Percentiles rank a stretch among this genome's conserved stretches.
These are phyloP conservation scores for Flaveria sonorensis DNA, from an alignment of 129 eudicot species.

Conservation along the genomic window DNA sequence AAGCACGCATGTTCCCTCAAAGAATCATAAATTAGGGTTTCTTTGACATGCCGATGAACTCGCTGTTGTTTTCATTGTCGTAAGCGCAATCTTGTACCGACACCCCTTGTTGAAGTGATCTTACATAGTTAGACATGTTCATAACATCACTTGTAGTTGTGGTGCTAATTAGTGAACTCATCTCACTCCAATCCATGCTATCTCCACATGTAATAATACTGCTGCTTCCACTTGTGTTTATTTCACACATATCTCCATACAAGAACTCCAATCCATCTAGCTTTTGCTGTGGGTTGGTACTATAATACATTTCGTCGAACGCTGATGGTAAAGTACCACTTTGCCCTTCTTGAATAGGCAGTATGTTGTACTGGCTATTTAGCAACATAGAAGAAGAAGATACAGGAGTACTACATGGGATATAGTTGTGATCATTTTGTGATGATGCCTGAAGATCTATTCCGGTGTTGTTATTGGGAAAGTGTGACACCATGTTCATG, in stretches of 20 bases:
- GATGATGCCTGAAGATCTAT: conserved; percentile 31
- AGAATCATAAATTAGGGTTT: conserved; percentile 35
- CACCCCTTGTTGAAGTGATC: conserved; percentile 34
- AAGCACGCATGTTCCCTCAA: conserved; percentile 15
- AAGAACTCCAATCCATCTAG: conserved; percentile 66
- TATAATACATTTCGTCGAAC: conserved; percentile 45
- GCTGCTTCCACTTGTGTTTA: conserved; percentile 37
- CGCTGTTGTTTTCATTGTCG: conserved; percentile 28
- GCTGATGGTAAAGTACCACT: conserved; percentile 34
- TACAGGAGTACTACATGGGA: conserved; percentile 16
- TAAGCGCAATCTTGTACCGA: conserved; percentile 30
- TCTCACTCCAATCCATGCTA: conserved; percentile 64
- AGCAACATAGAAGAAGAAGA: conserved; percentile 35
- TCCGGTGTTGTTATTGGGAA: conserved; percentile 9
- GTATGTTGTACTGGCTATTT: conserved; percentile 29
- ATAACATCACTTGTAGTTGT: conserved; percentile 17
- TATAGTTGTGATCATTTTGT: conserved; percentile 9
- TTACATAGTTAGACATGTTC: conserved; percentile 26
- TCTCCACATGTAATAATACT: conserved; percentile 39
- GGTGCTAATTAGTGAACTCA: conserved; percentile 52
- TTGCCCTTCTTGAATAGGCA: conserved; percentile 34
- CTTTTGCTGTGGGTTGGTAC: conserved; percentile 43
- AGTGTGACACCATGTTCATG: conserved; percentile 21
- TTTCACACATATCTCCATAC: conserved; percentile 43
- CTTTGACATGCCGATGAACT: conserved; percentile 24